Conservation (phyloP, 2,329 filamentous ascomycete genomes). For the Talaromyces albobiverticillius region DNA sequence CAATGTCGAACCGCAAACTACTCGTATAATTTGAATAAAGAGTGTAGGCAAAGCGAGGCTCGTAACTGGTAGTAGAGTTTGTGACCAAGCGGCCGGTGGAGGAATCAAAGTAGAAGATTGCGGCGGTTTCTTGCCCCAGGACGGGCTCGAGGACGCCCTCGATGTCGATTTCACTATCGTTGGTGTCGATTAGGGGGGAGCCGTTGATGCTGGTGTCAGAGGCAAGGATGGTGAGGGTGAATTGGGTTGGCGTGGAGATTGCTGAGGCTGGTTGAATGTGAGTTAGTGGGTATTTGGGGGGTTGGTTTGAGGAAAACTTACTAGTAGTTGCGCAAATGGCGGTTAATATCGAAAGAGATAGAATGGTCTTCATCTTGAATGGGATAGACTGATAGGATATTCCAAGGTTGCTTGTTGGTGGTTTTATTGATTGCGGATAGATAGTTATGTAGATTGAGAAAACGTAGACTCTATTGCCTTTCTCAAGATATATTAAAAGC, state of each 20-base stretch:
- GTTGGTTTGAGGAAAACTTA: neutral
- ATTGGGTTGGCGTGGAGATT: neutral
- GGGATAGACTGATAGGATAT: too few relatives aligned
- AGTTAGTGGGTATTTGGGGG: neutral
- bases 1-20: constrained; percentile 3
- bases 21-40: constrained; percentile 8
- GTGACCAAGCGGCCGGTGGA: neutral
- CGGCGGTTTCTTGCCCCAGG: neutral
- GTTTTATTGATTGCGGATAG: too few relatives aligned
- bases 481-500: too few relatives aligned
- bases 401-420: too few relatives aligned
- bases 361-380: neutral
- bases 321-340: constrained; percentile 1
- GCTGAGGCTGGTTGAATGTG: neutral
- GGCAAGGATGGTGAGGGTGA: constrained; percentile 2
- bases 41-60: neutral
- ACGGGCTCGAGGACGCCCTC: neutral
- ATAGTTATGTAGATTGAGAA: too few relatives aligned
- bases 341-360: neutral
- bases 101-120: constrained; percentile 5
- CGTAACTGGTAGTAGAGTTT: neutral
- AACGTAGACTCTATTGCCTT: too few relatives aligned
- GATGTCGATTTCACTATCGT: constrained; percentile 5
- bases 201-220: constrained; percentile 6
- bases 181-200: neutral